Conservation (phyloP, 805 yeast genomes). For the Jamesozyma spencerorum region DNA sequence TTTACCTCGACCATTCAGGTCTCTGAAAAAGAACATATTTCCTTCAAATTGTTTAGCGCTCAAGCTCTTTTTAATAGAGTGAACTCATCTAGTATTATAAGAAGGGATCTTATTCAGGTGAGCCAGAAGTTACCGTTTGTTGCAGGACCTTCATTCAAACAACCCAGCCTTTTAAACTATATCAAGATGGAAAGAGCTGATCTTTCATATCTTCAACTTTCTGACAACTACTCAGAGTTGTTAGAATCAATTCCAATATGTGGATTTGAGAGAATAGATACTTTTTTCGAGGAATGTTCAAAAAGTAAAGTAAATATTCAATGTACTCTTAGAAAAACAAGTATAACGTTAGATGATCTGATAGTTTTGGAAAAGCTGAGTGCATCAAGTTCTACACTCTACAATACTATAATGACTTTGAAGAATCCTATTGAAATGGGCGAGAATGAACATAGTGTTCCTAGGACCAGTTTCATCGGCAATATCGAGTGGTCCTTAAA, state of each 20-base stretch:
- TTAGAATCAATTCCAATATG: conserved; percentile 18
- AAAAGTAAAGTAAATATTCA: conserved; percentile 11
- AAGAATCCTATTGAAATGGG: not conserved
- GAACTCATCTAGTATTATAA: conserved; percentile 1
- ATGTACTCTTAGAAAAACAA: conserved; percentile 23
- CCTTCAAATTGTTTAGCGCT: conserved; percentile 17
- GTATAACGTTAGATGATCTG: conserved; percentile 17
- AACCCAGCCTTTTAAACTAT: conserved; percentile 15
- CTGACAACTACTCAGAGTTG: conserved; percentile 5
- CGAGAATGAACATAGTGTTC: not conserved
- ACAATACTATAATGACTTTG: not conserved
- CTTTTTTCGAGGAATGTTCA: conserved; percentile 14
- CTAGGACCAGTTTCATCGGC: not conserved
- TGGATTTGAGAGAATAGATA: conserved; percentile 25
- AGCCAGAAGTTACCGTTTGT: not conserved
- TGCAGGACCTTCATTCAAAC: not conserved
- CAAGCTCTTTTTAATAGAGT: conserved; percentile 15
- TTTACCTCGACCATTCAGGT: conserved; percentile 19
- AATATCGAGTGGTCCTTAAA: conserved; percentile 14
- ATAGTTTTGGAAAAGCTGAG: conserved; percentile 15
- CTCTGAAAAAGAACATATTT: conserved; percentile 14
- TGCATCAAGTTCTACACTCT: conserved; percentile 1
- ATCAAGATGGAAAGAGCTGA: conserved; percentile 18
- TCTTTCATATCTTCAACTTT: conserved; percentile 13
- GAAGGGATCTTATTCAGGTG: not conserved